Base-by-base conservation (phyloP, 2,329 filamentous ascomycete species). In the Hysterium pulicare region DNA sequence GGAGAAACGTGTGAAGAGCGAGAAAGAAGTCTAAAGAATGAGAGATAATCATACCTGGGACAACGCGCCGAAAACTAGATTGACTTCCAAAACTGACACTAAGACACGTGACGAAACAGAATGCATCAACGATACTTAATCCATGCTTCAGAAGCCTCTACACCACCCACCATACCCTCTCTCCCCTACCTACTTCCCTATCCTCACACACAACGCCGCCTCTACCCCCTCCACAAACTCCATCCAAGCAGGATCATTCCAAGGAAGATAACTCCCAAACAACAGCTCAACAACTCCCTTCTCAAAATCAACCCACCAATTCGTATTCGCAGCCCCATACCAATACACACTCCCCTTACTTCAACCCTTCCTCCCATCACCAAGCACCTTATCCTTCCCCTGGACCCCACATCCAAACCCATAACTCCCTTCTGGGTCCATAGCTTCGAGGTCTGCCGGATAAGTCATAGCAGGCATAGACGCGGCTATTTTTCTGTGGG, bases 321-420 rank as follows among this genome's bases (percentile, higher is more conserved):
- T 54, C 8, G 42, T 43, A 42, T 61, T 61, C 9, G 54, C 42
- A 22, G 51, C 55, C 5, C 54, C 54, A 42, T 54, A 58, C 56
- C 56, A 61, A 44, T 55, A 58, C 33, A 54, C 43, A 37, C 43
- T 54, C 7, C 53, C 54, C 38, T 48, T 52, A 5, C 49, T 49
- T 17, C 53, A 42, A 4, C 54, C 57, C 26, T 20, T 53, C 26
- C 31, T 40, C 3, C 52, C 55, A 32, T 43, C 38, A 3, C 16
- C 7, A 3, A 63, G 46, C 1, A 68, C 69, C 5, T 71, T 70
- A 30, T 55, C 47, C 9, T 42, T 48, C 0, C 54, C 75, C 22
- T 81, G 63, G 70, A 81, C 74, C 41, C 79, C 80, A 0, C 72
- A 75, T n/a, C 66, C 67, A 11, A 59, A 32, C 4, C 55, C 51